Evolutionary conservation across 2,329 filamentous ascomycete species (phyloP).

Genomic region (Ceratocystis destructans): DNA sequence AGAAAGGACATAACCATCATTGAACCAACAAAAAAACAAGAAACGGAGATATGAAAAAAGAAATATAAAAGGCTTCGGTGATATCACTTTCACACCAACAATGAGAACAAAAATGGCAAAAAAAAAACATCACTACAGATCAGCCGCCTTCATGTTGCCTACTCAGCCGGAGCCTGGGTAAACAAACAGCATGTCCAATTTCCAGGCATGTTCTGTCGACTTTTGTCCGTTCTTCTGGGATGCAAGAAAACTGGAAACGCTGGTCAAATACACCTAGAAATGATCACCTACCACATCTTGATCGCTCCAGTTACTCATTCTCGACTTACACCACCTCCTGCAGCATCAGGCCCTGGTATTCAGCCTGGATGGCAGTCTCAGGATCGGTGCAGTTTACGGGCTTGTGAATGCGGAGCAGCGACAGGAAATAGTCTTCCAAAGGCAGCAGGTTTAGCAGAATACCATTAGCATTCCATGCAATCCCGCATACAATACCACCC

Average conservation of each 20-base stretch:
- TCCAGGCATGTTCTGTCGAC: not conserved
- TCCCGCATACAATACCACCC: conserved; percentile 48
- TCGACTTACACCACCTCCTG: conserved; percentile 19
- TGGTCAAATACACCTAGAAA: not conserved
- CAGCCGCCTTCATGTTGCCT: not conserved
- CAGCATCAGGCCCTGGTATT: conserved; percentile 24
- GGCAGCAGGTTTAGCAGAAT: conserved; percentile 49
- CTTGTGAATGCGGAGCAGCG: conserved; percentile 50
- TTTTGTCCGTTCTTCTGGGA: not conserved
- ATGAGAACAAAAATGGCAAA: not conserved
- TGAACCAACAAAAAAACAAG: conserved; percentile 5
- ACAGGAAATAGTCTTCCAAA: conserved; percentile 55
- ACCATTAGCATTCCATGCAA: conserved; percentile 46
- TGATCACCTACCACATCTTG: not conserved
- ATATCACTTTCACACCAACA: not conserved
- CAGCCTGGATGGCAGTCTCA: conserved; percentile 27
- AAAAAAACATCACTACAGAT: not conserved
- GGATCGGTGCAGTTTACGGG: conserved; percentile 34
- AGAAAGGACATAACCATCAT: conserved; percentile 11
- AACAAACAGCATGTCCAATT: not conserved
- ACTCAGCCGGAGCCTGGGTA: not conserved
- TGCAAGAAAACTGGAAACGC: not conserved
- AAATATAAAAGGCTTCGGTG: conserved; percentile 8
- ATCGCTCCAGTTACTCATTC: not conserved
- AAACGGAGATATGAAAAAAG: not conserved